phyloP scores from a whole-genome alignment of 768 basidiomycete species.

The Boletus eberwhitei region DNA sequence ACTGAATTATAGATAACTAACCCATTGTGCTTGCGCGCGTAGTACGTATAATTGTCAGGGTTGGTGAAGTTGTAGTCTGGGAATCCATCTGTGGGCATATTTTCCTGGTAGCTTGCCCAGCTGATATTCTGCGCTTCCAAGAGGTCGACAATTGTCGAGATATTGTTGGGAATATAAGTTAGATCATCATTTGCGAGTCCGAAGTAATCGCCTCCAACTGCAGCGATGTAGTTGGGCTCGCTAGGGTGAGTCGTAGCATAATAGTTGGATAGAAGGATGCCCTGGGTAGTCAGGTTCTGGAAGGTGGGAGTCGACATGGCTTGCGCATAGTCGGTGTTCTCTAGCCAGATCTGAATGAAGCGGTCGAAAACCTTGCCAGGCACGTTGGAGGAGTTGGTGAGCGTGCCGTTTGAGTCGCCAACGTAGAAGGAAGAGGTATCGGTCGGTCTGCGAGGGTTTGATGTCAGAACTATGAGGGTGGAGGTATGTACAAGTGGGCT shows the following conservation, averaged over 20 bases:
- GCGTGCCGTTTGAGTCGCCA: slow-evolving; percentile 41
- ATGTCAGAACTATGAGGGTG: neutral
- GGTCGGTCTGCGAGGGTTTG: slow-evolving; percentile 20
- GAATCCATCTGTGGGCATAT: slow-evolving; percentile 50
- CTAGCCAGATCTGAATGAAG: slow-evolving; percentile 57
- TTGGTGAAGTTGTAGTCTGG: slow-evolving; percentile 36
- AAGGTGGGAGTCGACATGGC: slow-evolving; percentile 30
- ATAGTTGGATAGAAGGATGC: slow-evolving; percentile 45
- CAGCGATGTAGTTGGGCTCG: slow-evolving; percentile 55
- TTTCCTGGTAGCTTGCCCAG: slow-evolving; percentile 63
- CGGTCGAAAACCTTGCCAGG: slow-evolving; percentile 44
- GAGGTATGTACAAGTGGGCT: neutral
- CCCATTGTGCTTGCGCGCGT: slow-evolving; percentile 57
- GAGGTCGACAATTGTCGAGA: slow-evolving; percentile 58
- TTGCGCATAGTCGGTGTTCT: slow-evolving; percentile 53
- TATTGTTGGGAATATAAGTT: slow-evolving; percentile 38
- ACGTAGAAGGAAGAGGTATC: slow-evolving; percentile 38
- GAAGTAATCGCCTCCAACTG: slow-evolving; percentile 51
- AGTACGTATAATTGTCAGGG: slow-evolving; percentile 43
- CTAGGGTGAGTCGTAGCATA: slow-evolving; percentile 56
- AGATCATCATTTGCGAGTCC: slow-evolving; percentile 43
- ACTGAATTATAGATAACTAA: slow-evolving; percentile 51
- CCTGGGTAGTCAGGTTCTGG: slow-evolving; percentile 43
- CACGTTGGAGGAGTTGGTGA: slow-evolving; percentile 37
- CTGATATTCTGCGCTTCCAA: slow-evolving; percentile 54